Base-by-base conservation (phyloP, 2,329 filamentous ascomycete species). In the Alternaria sp. region DNA sequence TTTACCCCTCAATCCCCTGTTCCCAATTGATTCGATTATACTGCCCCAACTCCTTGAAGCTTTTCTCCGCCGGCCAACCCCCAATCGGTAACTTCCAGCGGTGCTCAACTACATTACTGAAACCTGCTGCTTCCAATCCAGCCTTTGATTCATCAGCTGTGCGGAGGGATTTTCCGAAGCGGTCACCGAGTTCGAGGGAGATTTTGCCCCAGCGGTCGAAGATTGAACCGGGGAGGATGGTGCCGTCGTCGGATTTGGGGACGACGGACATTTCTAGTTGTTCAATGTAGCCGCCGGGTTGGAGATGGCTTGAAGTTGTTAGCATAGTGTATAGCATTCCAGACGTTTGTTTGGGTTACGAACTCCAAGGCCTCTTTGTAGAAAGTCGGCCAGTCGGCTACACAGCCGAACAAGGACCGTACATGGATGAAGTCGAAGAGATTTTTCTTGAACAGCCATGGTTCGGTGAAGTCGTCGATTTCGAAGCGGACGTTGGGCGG, bases 111-210 rank as follows among this genome's bases (percentile, higher is more conserved):
- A 88, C 80, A 53, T 86, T 80, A 42, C 78, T 74, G 61, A 87
- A 87, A 0, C 86, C 86, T 0, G 81, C 83, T 11, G 82, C 81
- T 3, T 75, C 72, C 65, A 87, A 77, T 53, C 80, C 78, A 40
- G 77, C 70, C 59, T 78, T 76, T 36, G 80, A 74, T 11, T 76
- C 55, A 31, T 72, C 31, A 36, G 77, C 79, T 23, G 80, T 72
- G 31, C 70, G 68, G 6, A 78, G 65, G 0, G 73, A 68, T n/a
- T 75, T 74, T 1, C 76, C 77, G 45, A 76, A 72, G 21, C 67
- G 62, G 8, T 70, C 68, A 23, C 72, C 75, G 1, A 75, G 72
- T 10, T 71, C 50, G 56, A 71, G 53, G 2, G 63, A 70, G 11
- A 64, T 66, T 17, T 68, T 62, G 48, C 62, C 62, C 72, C 72